phyloP scores from a whole-genome alignment of 106 monocot genomes.

The Iris macrosiphon region DNA sequence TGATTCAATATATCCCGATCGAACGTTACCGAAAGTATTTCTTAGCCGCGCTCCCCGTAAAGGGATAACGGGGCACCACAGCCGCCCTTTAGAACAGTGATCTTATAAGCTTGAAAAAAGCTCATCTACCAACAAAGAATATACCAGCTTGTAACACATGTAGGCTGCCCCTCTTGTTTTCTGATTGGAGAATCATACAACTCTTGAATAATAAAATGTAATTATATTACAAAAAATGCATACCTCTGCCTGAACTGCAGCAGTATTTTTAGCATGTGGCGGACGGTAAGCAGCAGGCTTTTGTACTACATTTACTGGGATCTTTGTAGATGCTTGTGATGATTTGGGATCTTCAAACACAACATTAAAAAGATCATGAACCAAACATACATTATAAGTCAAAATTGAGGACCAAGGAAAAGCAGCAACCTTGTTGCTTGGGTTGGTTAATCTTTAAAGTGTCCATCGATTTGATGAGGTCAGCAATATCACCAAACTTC shows the following conservation, averaged over 20 bases:
- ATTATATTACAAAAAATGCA: not conserved
- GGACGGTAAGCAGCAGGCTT: slow-evolving; percentile 93
- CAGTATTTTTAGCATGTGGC: slow-evolving; percentile 73
- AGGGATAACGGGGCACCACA: too few relatives aligned
- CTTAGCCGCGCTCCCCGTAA: too few relatives aligned
- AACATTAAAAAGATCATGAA: slow-evolving; percentile 14
- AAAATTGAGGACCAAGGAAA: slow-evolving; percentile 2
- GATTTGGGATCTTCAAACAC: slow-evolving; percentile 39
- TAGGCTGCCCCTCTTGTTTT: too few relatives aligned
- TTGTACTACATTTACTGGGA: slow-evolving; percentile 21
- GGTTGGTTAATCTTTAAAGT: slow-evolving; percentile 59
- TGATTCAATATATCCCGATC: too few relatives aligned
- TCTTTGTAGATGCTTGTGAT: slow-evolving; percentile 40
- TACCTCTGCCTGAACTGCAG: slow-evolving; percentile 84
- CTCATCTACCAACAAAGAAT: too few relatives aligned
- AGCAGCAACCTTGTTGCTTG: slow-evolving; percentile 59
- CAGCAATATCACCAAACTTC: slow-evolving; percentile 56
- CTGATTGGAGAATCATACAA: not conserved
- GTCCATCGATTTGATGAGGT: slow-evolving; percentile 56
- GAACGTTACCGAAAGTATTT: too few relatives aligned
- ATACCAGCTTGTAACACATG: too few relatives aligned
- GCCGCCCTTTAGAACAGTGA: too few relatives aligned
- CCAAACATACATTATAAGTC: not conserved
- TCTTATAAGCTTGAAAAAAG: too few relatives aligned
- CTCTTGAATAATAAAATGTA: not conserved